Conservation (phyloP, 768 basidiomycete species). For the Ephemerocybe angulata region DNA sequence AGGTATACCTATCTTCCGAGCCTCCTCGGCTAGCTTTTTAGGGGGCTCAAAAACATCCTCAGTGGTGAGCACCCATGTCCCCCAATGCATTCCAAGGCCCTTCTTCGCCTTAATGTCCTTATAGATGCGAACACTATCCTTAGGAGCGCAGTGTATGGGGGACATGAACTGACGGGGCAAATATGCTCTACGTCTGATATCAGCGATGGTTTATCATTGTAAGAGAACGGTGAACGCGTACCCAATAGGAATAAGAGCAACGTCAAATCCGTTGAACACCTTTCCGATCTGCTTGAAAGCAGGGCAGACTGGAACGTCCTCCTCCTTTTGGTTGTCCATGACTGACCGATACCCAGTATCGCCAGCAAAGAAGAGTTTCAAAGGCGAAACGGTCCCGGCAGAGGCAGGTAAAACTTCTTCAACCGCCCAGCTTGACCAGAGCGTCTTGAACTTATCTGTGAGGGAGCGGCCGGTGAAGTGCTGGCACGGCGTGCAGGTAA, state of each 20-base stretch:
- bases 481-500: conserved; percentile 63
- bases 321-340: conserved; percentile 43
- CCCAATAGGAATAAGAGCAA: conserved; percentile 70
- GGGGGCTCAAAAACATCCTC: conserved; percentile 64
- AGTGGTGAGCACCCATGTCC: conserved; percentile 53
- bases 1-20: conserved; percentile 47
- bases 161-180: conserved; percentile 52
- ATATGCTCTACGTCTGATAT: conserved; percentile 69
- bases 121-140: conserved; percentile 67
- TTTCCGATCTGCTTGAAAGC: conserved; percentile 72
- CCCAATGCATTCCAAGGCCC: conserved; percentile 72
- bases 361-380: conserved; percentile 60
- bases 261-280: conserved; percentile 58
- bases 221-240: conserved; percentile 17
- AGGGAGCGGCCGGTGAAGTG: conserved; percentile 53
- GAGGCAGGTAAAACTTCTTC: conserved; percentile 40
- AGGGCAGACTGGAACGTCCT: conserved; percentile 58
- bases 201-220: no score
- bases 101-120: conserved; percentile 56
- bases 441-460: conserved; percentile 50
- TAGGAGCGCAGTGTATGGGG: conserved; percentile 61
- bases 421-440: conserved; percentile 68
- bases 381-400: conserved; percentile 11
- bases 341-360: conserved; percentile 64
- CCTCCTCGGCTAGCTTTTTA: conserved; percentile 46